Evolutionary conservation across 2,329 filamentous ascomycete genomes (phyloP).

Genomic region (Colletotrichum lindemuthianum): DNA sequence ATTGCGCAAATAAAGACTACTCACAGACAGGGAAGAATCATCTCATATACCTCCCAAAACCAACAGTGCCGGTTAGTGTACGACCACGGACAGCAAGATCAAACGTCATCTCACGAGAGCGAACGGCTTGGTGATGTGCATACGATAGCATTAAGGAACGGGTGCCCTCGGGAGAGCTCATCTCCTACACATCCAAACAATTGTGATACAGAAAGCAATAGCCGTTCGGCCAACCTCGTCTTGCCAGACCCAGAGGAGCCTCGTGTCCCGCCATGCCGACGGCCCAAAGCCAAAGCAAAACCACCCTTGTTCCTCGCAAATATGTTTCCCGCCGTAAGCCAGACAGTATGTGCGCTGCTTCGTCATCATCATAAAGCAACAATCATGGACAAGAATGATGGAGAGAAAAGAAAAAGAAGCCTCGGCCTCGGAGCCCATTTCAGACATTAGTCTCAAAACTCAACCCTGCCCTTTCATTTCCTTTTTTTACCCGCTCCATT

Average conservation of each 20-base stretch:
- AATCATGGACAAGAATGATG: slow-evolving; percentile 29
- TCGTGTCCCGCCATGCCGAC: slow-evolving; percentile 5
- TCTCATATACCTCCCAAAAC: no score
- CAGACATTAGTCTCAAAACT: slow-evolving; percentile 34
- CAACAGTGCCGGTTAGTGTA: no score
- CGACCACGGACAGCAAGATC: no score
- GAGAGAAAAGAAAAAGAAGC: slow-evolving; percentile 9
- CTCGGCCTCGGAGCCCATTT: slow-evolving; percentile 31
- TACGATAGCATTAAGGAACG: no score
- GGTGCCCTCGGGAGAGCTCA: no score
- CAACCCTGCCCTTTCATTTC: slow-evolving; percentile 15
- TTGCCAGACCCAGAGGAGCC: slow-evolving; percentile 6
- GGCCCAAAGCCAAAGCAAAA: background rate
- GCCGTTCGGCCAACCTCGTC: slow-evolving; percentile 9
- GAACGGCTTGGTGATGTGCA: no score
- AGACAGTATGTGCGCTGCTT: slow-evolving; percentile 34
- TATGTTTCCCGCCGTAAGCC: slow-evolving; percentile 26
- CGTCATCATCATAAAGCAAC: slow-evolving; percentile 37
- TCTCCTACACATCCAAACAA: background rate
- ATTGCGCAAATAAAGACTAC: no score
- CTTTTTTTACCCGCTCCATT: slow-evolving; percentile 30
- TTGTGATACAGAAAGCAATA: background rate
- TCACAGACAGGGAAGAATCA: no score
- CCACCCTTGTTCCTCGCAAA: slow-evolving; percentile 11
- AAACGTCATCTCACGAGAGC: no score